Conservation (phyloP, 2,329 filamentous ascomycete species). For the Xylariaceae sp. region DNA sequence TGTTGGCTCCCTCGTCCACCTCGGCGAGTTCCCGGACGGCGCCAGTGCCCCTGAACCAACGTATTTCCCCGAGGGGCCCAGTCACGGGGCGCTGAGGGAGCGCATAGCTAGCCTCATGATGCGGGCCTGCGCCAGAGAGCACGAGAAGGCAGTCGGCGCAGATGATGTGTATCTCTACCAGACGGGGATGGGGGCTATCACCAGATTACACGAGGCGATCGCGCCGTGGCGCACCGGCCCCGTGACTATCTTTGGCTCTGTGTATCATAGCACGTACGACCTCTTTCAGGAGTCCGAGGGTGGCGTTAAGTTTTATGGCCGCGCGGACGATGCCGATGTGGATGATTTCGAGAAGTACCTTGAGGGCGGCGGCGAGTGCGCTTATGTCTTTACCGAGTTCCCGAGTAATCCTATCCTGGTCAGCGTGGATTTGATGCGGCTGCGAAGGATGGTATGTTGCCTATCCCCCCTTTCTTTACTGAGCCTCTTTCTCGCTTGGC, state of each 20-base stretch:
- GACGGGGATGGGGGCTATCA: slow-evolving; percentile 50
- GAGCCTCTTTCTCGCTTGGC: neutral
- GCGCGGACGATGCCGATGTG: slow-evolving; percentile 40
- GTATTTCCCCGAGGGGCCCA: slow-evolving; percentile 37
- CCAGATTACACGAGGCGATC: slow-evolving; percentile 39
- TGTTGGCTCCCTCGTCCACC: slow-evolving; percentile 35
- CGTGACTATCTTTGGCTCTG: slow-evolving; percentile 46
- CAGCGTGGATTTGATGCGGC: slow-evolving; percentile 38
- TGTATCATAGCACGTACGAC: slow-evolving; percentile 49
- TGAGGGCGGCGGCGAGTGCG: slow-evolving; percentile 38
- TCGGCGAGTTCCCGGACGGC: slow-evolving; percentile 29
- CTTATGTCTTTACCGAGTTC: slow-evolving; percentile 49
- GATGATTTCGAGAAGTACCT: slow-evolving; percentile 45
- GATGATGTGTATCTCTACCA: slow-evolving; percentile 51
- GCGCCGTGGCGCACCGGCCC: slow-evolving; percentile 33
- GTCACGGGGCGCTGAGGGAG: slow-evolving; percentile 38
- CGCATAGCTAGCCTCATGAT: slow-evolving; percentile 42
- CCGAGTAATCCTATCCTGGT: slow-evolving; percentile 45
- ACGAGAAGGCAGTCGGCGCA: slow-evolving; percentile 22
- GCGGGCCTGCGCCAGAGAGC: slow-evolving; percentile 36
- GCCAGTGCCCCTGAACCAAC: slow-evolving; percentile 33
- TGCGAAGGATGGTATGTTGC: slow-evolving; percentile 40
- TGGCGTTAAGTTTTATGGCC: slow-evolving; percentile 46
- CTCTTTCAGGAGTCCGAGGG: slow-evolving; percentile 43
- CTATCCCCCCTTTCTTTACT: neutral